phyloP scores from a whole-genome alignment of 257 asterid genomes.

The Solanum boliviense region DNA sequence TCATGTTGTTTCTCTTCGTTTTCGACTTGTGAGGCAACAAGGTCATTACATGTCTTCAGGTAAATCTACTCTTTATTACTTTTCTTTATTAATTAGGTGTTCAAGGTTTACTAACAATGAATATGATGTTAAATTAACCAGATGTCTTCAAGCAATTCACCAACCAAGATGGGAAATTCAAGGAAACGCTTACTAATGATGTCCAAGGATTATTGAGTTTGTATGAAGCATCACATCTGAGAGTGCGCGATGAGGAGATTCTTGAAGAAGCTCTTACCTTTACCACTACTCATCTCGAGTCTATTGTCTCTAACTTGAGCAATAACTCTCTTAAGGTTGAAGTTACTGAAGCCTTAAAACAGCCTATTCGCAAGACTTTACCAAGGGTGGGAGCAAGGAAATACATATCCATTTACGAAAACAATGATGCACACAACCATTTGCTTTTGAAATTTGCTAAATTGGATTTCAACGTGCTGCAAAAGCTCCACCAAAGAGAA shows the following conservation, averaged over 20 bases:
- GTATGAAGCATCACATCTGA: background rate
- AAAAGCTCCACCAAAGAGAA: background rate
- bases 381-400: background rate
- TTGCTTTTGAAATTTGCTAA: background rate
- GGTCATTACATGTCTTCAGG: background rate
- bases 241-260: background rate
- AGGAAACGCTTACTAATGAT: background rate
- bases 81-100: too few relatives aligned
- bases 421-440: background rate
- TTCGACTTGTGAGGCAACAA: background rate
- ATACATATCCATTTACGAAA: background rate
- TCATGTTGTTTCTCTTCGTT: background rate
- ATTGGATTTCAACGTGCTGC: background rate
- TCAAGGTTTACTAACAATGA: background rate
- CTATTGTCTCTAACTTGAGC: background rate
- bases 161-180: background rate
- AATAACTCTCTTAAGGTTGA: background rate
- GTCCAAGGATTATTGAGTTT: background rate
- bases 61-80: too few relatives aligned
- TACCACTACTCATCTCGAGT: background rate
- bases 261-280: background rate
- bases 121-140: background rate
- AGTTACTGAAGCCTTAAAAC: background rate
- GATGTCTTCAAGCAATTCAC: background rate
- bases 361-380: background rate